phyloP scores from a whole-genome alignment of 441 rosid genomes.

The Eutrema salsugineum region DNA sequence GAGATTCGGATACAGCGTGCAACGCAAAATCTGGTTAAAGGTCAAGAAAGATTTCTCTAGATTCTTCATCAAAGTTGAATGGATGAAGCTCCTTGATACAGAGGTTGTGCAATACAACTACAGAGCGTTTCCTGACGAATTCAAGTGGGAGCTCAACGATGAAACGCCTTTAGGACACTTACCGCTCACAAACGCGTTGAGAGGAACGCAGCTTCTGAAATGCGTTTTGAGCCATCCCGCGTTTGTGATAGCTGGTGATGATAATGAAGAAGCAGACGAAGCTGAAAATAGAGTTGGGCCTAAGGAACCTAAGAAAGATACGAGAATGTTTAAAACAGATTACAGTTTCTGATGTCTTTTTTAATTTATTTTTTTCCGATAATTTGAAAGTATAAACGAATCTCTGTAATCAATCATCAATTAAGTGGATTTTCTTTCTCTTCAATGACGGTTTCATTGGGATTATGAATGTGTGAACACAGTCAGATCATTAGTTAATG shows the following conservation, averaged over 20 bases:
- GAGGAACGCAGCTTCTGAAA: constrained; percentile 74
- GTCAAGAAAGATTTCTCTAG: constrained; percentile 60
- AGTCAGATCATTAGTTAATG: not conserved
- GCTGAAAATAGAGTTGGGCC: constrained; percentile 34
- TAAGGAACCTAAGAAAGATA: constrained; percentile 33
- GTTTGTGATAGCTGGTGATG: constrained; percentile 49
- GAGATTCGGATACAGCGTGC: constrained; percentile 79
- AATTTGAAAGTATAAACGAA: constrained; percentile 13
- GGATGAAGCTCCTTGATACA: constrained; percentile 96
- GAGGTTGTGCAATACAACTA: constrained; percentile 82
- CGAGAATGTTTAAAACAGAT: constrained; percentile 46
- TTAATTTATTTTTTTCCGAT: not conserved
- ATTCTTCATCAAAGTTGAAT: constrained; percentile 68
- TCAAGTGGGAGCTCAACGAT: constrained; percentile 71
- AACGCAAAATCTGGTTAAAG: constrained; percentile 64
- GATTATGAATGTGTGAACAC: constrained; percentile 7
- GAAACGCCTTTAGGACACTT: constrained; percentile 81
- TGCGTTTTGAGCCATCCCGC: constrained; percentile 77
- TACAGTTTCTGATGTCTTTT: constrained; percentile 53
- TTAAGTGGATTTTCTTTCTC: not conserved
- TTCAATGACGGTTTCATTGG: not conserved
- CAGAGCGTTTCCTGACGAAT: constrained; percentile 78
- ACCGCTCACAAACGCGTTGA: constrained; percentile 87
- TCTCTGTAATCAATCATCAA: constrained; percentile 18
- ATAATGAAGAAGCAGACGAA: constrained; percentile 13